Evolutionary conservation across 208 protist species (phyloP).

Genomic region (Wallacemonas sp.): DNA sequence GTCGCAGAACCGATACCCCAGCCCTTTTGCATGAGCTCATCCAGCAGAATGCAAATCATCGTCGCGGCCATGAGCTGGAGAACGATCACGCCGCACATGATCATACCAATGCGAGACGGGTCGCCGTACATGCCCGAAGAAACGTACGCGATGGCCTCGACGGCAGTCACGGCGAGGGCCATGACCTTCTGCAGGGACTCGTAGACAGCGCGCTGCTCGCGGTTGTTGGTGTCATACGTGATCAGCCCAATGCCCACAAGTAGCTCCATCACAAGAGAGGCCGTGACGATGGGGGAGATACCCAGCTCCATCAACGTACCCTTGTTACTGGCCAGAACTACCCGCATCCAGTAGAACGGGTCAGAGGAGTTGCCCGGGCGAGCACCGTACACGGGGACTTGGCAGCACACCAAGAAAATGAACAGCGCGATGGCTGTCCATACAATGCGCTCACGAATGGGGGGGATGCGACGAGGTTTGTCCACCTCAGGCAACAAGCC

Average conservation of each 20-base stretch:
- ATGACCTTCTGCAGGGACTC: slow-evolving; percentile 98
- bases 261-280: slow-evolving; percentile 98
- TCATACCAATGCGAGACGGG: slow-evolving; percentile 92
- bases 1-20: slow-evolving; percentile 99
- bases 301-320: slow-evolving; percentile 99
- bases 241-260: slow-evolving; percentile 96
- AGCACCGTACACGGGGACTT: slow-evolving; percentile 99
- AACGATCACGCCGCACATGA: slow-evolving; percentile 97
- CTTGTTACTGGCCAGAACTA: slow-evolving; percentile 99
- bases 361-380: slow-evolving; percentile 93
- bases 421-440: slow-evolving; percentile 98
- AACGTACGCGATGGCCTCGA: slow-evolving; percentile 98
- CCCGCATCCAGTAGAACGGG: slow-evolving; percentile 99
- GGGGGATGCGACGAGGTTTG: slow-evolving; percentile 84
- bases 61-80: slow-evolving; percentile 98
- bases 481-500: slow-evolving; percentile 95
- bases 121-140: slow-evolving; percentile 99
- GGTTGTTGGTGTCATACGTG: slow-evolving; percentile 94
- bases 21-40: slow-evolving; percentile 99
- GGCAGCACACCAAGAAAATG: slow-evolving; percentile 99
- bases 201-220: slow-evolving; percentile 96
- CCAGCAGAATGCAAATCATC: slow-evolving; percentile 98
- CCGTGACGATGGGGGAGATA: slow-evolving; percentile 97
- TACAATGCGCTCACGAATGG: slow-evolving; percentile 97
- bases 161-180: slow-evolving; percentile 97